Evolutionary conservation across 768 basidiomycete species (phyloP).

Genomic region (Tephrocybe rancida): DNA sequence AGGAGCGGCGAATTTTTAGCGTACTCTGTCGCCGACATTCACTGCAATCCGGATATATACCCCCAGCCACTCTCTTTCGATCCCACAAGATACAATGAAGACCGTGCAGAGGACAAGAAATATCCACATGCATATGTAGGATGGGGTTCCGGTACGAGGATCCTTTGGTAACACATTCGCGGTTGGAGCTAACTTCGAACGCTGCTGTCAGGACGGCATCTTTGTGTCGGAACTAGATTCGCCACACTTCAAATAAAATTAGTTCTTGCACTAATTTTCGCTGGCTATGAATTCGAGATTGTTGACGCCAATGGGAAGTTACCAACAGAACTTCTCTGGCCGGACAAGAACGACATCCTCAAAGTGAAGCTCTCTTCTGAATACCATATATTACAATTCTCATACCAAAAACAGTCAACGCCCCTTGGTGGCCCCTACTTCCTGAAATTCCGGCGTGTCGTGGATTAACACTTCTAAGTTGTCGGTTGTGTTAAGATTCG

Average conservation of each 20-base stretch:
- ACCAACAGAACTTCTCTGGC: slow-evolving; percentile 26
- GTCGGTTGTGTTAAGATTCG: too few relatives aligned
- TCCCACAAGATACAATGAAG: slow-evolving; percentile 31
- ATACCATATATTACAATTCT: slow-evolving; percentile 27
- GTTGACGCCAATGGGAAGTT: slow-evolving; percentile 31
- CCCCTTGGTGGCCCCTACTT: neutral
- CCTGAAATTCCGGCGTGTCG: too few relatives aligned
- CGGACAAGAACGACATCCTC: slow-evolving; percentile 32
- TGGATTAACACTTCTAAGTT: too few relatives aligned
- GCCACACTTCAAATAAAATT: slow-evolving; percentile 40
- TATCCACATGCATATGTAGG: slow-evolving; percentile 33
- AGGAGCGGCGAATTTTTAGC: slow-evolving; percentile 36
- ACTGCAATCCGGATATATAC: slow-evolving; percentile 37
- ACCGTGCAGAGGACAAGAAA: slow-evolving; percentile 36
- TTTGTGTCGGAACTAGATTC: slow-evolving; percentile 36
- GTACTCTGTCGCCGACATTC: slow-evolving; percentile 31
- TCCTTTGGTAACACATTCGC: too few relatives aligned
- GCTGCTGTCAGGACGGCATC: slow-evolving; percentile 32
- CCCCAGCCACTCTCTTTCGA: slow-evolving; percentile 34
- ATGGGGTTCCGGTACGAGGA: slow-evolving; percentile 38
- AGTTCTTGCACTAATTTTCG: too few relatives aligned
- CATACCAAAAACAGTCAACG: slow-evolving; percentile 10
- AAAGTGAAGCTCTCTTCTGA: slow-evolving; percentile 21
- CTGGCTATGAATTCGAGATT: slow-evolving; percentile 37
- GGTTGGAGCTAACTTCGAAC: neutral